These are phyloP conservation scores for Remersonia thermophila DNA, from an alignment of 2,329 filamentous ascomycete genomes.

Conservation along the genomic window DNA sequence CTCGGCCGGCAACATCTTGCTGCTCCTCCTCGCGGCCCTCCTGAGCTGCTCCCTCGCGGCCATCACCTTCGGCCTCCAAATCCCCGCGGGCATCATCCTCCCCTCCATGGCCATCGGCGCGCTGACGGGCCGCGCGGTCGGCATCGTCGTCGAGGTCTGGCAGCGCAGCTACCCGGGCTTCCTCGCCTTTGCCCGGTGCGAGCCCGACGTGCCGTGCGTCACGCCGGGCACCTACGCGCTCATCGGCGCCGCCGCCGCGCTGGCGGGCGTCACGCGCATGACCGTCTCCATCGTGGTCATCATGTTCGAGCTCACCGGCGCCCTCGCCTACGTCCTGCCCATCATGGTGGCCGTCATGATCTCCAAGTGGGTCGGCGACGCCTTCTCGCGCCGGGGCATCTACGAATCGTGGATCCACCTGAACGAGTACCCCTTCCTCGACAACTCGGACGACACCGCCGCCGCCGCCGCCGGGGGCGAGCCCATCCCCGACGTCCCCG, in stretches of 20 bases:
- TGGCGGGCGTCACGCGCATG: constrained; percentile 88
- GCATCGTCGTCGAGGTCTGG: constrained; percentile 81
- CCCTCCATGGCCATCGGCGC: constrained; percentile 95
- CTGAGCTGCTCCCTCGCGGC: constrained; percentile 77
- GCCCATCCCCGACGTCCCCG: constrained; percentile 67
- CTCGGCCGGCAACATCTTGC: constrained; percentile 67
- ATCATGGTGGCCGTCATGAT: constrained; percentile 99
- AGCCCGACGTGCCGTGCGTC: constrained; percentile 76
- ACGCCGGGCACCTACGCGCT: constrained; percentile 95
- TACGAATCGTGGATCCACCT: constrained; percentile 98
- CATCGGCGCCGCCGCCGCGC: constrained; percentile 85
- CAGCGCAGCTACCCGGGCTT: constrained; percentile 66
- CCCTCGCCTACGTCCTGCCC: constrained; percentile 87
- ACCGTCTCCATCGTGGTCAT: constrained; percentile 98
- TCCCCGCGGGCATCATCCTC: constrained; percentile 89
- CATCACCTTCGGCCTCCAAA: constrained; percentile 85
- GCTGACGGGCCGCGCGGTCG: constrained; percentile 75
- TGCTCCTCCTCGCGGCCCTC: constrained; percentile 69
- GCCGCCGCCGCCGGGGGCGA: constrained; percentile 5
- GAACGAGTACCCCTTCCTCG: constrained; percentile 89
- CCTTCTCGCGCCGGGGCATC: constrained; percentile 82
- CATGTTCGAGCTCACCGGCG: constrained; percentile 97
- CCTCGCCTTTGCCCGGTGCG: constrained; percentile 67
- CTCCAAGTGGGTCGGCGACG: constrained; percentile 95
- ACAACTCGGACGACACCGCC: constrained; percentile 64